Evolutionary conservation across 2,329 filamentous ascomycete species (phyloP).

Genomic region (Aspergillus fructus): DNA sequence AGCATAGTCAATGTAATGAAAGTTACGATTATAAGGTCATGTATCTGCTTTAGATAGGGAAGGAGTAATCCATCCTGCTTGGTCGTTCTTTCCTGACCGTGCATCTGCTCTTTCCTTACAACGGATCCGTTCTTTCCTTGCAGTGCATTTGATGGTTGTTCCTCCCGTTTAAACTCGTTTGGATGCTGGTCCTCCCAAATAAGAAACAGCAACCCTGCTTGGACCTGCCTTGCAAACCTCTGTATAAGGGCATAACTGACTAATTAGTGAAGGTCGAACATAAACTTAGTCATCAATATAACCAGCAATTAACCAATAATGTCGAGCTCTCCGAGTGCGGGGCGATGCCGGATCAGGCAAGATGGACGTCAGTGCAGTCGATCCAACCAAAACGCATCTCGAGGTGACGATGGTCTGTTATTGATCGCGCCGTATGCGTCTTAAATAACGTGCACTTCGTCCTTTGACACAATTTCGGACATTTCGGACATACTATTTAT

Average conservation of each 20-base stretch:
- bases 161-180: background rate
- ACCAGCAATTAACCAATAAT: background rate
- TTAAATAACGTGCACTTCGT: slow-evolving; percentile 1
- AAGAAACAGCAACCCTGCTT: too few relatives aligned
- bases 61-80: background rate
- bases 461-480: background rate
- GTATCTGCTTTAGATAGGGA: background rate
- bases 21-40: background rate
- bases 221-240: too few relatives aligned
- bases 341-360: slow-evolving; percentile 5
- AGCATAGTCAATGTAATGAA: slow-evolving; percentile 24
- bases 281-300: background rate
- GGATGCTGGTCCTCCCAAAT: background rate
- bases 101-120: too few relatives aligned
- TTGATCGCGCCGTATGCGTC: slow-evolving; percentile 2
- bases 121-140: too few relatives aligned
- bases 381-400: slow-evolving; percentile 3
- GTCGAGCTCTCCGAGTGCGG: background rate
- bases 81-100: too few relatives aligned
- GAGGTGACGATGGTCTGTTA: background rate
- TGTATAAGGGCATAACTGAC: too few relatives aligned
- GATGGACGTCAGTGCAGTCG: slow-evolving; percentile 15
- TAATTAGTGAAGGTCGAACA: too few relatives aligned
- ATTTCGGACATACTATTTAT: background rate
- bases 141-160: background rate